phyloP scores from a whole-genome alignment of 305 asterid genomes.

The Rubia occidens region DNA sequence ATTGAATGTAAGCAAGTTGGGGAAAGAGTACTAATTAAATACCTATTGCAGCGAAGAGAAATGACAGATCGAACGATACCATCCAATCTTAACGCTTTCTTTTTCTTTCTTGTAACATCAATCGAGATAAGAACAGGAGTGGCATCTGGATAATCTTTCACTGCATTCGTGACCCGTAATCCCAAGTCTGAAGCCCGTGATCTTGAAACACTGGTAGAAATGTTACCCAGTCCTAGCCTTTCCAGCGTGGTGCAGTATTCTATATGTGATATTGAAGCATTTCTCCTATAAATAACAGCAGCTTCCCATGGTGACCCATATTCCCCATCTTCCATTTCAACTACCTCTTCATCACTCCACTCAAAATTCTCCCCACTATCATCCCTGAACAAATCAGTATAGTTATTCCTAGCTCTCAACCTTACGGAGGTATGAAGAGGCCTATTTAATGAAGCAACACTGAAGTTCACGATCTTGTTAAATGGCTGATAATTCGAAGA shows the following conservation, averaged over 20 bases:
- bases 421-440: background rate
- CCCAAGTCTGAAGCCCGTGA: conserved; percentile 69
- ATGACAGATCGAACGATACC: conserved; percentile 69
- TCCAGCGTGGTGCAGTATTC: conserved; percentile 83
- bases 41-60: conserved; percentile 72
- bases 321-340: conserved; percentile 28
- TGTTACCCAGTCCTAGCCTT: conserved; percentile 58
- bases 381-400: conserved; percentile 9
- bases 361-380: conserved; percentile 17
- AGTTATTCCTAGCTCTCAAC: conserved; percentile 15
- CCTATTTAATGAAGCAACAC: background rate
- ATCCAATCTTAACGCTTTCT: conserved; percentile 54
- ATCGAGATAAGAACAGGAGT: conserved; percentile 72
- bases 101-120: conserved; percentile 61
- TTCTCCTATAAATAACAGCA: conserved; percentile 52
- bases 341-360: conserved; percentile 19
- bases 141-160: conserved; percentile 48
- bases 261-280: conserved; percentile 49
- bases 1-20: too few species aligned
- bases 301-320: conserved; percentile 69
- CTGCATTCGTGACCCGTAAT: conserved; percentile 48
- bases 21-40: too few species aligned
- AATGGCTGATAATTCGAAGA: conserved; percentile 7
- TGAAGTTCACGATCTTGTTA: background rate
- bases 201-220: conserved; percentile 52